Base-by-base conservation (phyloP, 805 yeast species). In the Candida wancherniae region DNA sequence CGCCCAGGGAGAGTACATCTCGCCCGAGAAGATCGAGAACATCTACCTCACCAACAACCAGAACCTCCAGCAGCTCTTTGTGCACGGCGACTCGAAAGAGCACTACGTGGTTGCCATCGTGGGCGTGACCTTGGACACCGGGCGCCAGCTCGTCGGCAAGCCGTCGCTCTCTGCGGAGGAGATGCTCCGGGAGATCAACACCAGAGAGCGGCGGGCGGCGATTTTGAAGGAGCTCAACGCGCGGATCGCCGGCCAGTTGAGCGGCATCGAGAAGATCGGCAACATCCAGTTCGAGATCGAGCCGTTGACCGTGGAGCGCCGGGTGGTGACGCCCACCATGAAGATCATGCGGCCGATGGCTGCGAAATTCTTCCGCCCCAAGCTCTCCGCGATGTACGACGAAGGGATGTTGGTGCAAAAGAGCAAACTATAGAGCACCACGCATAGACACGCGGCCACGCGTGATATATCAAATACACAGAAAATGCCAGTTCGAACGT, bases 21-120 rank as follows among this genome's bases (percentile, higher is more conserved):
- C 86, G 1, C 83, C 85, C 13, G 90, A 81, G 48, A 78, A 73
- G 53, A 74, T 81, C 43, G 88, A 81, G 50, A 79, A 76, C 47
- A 56, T 61, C 10, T 80, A 80, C 50, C 48, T 75, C 22, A 26
- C 37, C 8, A 24, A 19, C n/a, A 25, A 29, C 17, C 24, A 34
- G 11, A 11, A 16, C 8, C 25, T 40, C 14, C 29, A 35, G 22
- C 44, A 40, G 26, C 15, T 27, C 3, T 40, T 28, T 23, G 42
- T 37, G 12, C 36, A 40, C 27, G 44, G 44, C 10, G 36, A 40
- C 26, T 26, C 40, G 9, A 28, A 23, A 20, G 23, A 22, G 7
- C 18, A 29, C 19, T 30, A 24, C 12, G 26, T 35, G 20, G 37
- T 41, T 8, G 44, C 35, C 4, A 30, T 41, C 10, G 33, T 36